phyloP scores from a whole-genome alignment of 352 stramenopile genomes.

The Phytophthora pini region DNA sequence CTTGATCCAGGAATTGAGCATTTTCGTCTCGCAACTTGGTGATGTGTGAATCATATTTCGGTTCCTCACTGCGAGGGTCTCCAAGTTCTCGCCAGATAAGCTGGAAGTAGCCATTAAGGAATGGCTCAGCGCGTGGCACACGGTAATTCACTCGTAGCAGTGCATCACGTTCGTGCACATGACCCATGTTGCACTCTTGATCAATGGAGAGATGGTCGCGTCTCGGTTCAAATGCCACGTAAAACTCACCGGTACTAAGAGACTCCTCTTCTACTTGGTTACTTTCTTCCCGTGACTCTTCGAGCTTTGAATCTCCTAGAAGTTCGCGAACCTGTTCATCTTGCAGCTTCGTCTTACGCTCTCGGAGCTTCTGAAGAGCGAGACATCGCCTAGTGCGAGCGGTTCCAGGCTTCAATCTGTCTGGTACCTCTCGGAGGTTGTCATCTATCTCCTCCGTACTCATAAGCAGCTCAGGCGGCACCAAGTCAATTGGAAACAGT shows the following conservation, averaged over 20 bases:
- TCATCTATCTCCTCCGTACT: slow-evolving; percentile 29
- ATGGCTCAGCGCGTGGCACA: slow-evolving; percentile 44
- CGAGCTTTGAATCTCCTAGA: slow-evolving; percentile 5
- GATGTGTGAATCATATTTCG: slow-evolving; percentile 52
- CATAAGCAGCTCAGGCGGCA: slow-evolving; percentile 56
- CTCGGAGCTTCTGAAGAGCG: slow-evolving; percentile 43
- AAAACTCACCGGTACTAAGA: slow-evolving; percentile 28
- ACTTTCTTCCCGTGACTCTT: background rate
- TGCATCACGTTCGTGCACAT: slow-evolving; percentile 48
- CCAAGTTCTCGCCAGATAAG: slow-evolving; percentile 60
- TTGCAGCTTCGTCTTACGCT: slow-evolving; percentile 42
- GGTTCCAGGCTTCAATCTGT: slow-evolving; percentile 15
- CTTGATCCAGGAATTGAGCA: slow-evolving; percentile 9
- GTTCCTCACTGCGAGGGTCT: slow-evolving; percentile 59
- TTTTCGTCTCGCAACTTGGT: slow-evolving; percentile 50
- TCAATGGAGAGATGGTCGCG: slow-evolving; percentile 45
- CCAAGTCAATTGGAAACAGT: slow-evolving; percentile 60
- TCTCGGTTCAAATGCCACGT: slow-evolving; percentile 50
- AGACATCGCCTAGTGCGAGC: slow-evolving; percentile 37
- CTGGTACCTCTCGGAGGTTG: slow-evolving; percentile 11
- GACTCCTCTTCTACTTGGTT: slow-evolving; percentile 21
- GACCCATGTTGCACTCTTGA: slow-evolving; percentile 33
- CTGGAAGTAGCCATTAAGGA: slow-evolving; percentile 72
- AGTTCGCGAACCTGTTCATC: slow-evolving; percentile 17
- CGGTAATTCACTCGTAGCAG: slow-evolving; percentile 56